Evolutionary conservation across 2,329 filamentous ascomycete genomes (phyloP).

Genomic region (Emmonsia crescens): DNA sequence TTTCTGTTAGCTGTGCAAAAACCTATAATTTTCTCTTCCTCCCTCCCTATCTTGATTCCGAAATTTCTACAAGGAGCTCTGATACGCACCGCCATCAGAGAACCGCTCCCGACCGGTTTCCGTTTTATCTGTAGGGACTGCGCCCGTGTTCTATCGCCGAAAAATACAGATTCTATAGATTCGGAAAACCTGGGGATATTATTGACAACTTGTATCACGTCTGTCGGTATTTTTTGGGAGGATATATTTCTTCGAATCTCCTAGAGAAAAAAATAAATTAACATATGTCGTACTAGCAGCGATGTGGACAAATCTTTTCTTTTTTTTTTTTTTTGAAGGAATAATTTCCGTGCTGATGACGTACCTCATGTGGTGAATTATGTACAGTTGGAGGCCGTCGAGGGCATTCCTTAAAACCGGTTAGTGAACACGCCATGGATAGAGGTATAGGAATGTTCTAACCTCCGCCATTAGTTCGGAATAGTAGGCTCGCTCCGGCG

Average conservation of each 20-base stretch:
- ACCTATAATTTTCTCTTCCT: neutral
- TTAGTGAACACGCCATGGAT: neutral
- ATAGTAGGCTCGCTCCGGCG: neutral
- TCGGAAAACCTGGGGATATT: neutral
- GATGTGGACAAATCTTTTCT: neutral
- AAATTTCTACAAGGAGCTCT: neutral
- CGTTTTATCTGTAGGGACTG: neutral
- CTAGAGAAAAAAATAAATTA: neutral
- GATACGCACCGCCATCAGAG: neutral
- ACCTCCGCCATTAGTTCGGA: conserved; percentile 2
- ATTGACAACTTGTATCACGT: neutral
- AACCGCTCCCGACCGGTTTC: conserved; percentile 1
- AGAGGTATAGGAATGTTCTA: neutral
- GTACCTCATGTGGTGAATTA: neutral
- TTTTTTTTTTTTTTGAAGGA: neutral
- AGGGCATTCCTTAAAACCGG: neutral
- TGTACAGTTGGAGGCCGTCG: neutral
- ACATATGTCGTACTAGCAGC: too few relatives aligned
- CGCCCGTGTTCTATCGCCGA: neutral
- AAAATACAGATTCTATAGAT: neutral
- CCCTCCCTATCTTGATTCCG: neutral
- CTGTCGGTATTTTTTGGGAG: neutral
- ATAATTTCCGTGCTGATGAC: neutral
- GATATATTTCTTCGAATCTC: neutral
- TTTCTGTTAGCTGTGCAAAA: neutral